Percentiles rank a stretch among this genome's conserved stretches.
These are phyloP conservation scores for Candida sp. DNA, from an alignment of 1,139 yeast genomes.

Conservation along the genomic window DNA sequence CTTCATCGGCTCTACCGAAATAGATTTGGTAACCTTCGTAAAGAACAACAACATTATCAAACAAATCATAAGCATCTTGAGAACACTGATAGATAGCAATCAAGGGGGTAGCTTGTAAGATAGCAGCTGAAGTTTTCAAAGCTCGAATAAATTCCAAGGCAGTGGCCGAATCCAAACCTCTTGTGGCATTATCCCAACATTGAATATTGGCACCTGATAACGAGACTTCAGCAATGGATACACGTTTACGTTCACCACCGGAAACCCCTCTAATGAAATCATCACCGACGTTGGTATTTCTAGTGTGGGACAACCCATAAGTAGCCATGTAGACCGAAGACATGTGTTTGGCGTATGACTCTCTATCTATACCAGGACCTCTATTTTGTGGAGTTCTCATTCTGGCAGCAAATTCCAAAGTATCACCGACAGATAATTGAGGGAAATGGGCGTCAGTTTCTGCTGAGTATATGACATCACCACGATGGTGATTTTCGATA, in stretches of 20 bases:
- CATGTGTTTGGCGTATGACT: constrained; percentile 39
- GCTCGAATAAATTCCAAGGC: constrained; percentile 72
- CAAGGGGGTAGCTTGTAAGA: constrained; percentile 57
- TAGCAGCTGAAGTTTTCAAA: constrained; percentile 58
- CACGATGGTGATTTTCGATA: constrained; percentile 42
- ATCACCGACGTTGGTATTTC: constrained; percentile 34
- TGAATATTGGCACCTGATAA: constrained; percentile 36
- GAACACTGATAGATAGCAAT: constrained; percentile 85
- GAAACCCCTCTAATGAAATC: constrained; percentile 39
- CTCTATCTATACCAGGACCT: constrained; percentile 30
- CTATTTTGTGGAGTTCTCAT: constrained; percentile 41
- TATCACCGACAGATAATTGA: constrained; percentile 49
- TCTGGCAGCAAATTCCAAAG: constrained; percentile 42
- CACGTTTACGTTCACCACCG: constrained; percentile 46
- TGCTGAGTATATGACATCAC: constrained; percentile 50
- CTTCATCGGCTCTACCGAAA: constrained; percentile 57
- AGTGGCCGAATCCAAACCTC: constrained; percentile 61
- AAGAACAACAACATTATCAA: constrained; percentile 70
- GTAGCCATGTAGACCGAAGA: constrained; percentile 43
- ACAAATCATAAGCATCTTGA: constrained; percentile 66
- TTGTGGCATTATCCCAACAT: constrained; percentile 64
- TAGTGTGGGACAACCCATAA: constrained; percentile 33
- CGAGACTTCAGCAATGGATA: constrained; percentile 41
- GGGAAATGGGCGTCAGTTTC: constrained; percentile 55
- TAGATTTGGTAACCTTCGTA: constrained; percentile 80